Base-by-base conservation (phyloP, 2,329 filamentous ascomycete genomes). In the Fusarium sp. region DNA sequence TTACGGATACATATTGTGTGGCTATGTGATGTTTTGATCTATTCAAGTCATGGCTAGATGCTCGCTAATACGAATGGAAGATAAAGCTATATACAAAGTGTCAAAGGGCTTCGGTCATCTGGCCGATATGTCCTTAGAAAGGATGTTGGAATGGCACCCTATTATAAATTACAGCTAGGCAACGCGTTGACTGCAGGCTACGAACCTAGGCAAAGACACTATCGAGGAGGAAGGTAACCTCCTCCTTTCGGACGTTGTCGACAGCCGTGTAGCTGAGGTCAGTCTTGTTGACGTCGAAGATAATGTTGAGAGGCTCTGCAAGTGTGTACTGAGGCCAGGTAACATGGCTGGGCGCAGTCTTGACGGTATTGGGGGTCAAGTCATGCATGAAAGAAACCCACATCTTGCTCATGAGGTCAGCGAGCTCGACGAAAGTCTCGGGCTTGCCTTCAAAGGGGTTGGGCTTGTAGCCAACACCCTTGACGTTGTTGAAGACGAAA, bases 221-320 rank as follows among this genome's bases (percentile, higher is more conserved):
- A 2, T 80, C 63, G 7, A 80, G 69, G 6, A 84, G 75, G 68
- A 84, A 86, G 8, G 77, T 54, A n/a, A 87, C 85, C 14, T 81
- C 82, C 55, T 82, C 79, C 24, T 79, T 77, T 38, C 87, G 81
- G 79, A 85, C 87, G 30, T 81, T 81, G 74, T 89, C 87, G 51
- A 78, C 68, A 73, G 85, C 85, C 61, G 83, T 72, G 74, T 86
- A 85, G 22, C 75, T 72, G 14, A 82, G 63, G 8, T 68, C 67
- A 10, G 84, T 86, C 7, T 74, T 79, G 74, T 89, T 88, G 26
- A 83, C 83, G 67, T 88, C 84, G 62, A 89, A 87, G 2, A 88
- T 83, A 22, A 88, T 78, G 74, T 88, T 86, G n/a, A 83, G 60
- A 6, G 85, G 84, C 36, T 80, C 72, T 6, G 78, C 73, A 5